Evolutionary conservation across 2,329 filamentous ascomycete genomes (phyloP).

Genomic region (Phaeosphaeria sp.): DNA sequence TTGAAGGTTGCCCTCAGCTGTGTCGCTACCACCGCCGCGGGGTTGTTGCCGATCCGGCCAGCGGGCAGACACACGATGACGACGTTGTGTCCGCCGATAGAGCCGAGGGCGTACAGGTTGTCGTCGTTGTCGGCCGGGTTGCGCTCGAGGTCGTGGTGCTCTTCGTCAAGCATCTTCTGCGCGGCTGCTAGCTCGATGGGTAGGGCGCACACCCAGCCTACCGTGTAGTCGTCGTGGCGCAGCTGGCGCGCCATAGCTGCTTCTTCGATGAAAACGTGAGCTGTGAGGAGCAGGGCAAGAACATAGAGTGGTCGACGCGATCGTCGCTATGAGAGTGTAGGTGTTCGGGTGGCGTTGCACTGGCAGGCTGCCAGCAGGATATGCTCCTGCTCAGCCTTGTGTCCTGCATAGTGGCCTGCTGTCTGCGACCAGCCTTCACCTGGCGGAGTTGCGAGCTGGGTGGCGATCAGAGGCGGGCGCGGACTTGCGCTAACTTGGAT

Average conservation of each 20-base stretch:
- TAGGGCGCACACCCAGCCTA: slow-evolving; percentile 28
- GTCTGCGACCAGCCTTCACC: background rate
- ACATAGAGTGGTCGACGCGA: background rate
- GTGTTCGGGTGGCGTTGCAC: background rate
- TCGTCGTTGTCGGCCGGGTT: slow-evolving; percentile 19
- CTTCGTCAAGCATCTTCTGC: slow-evolving; percentile 12
- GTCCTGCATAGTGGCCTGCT: background rate
- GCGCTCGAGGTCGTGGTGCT: slow-evolving; percentile 25
- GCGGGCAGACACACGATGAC: slow-evolving; percentile 41
- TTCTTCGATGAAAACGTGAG: background rate
- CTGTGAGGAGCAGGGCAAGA: background rate
- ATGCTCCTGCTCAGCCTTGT: background rate
- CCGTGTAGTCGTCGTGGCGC: slow-evolving; percentile 27
- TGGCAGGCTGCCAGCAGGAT: background rate
- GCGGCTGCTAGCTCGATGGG: slow-evolving; percentile 23
- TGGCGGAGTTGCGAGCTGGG: background rate
- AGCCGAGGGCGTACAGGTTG: slow-evolving; percentile 30
- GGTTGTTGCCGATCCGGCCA: slow-evolving; percentile 39
- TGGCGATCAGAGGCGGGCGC: background rate
- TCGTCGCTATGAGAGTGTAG: background rate
- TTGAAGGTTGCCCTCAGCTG: slow-evolving; percentile 37
- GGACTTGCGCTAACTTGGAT: background rate
- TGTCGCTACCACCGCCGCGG: slow-evolving; percentile 39
- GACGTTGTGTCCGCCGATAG: slow-evolving; percentile 40
- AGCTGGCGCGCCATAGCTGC: slow-evolving; percentile 8